Evolutionary conservation across 2,329 filamentous ascomycete species (phyloP), one percentile per base, ranked within the genome.

Genomic region (Whalleya microplaca): DNA sequence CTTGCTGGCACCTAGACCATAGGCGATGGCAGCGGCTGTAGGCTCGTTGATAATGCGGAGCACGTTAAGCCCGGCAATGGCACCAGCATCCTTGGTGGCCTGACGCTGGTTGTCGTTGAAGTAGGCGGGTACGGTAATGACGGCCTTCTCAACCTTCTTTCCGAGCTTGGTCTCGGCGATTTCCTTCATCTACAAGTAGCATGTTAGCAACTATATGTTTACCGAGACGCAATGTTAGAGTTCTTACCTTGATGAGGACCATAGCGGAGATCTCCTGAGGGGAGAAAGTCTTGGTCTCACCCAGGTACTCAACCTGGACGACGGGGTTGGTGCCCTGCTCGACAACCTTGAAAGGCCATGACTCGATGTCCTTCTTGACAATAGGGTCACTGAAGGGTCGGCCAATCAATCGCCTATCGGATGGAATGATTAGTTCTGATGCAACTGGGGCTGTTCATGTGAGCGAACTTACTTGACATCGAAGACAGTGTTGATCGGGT

Each of bases 21-120:
- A 99, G 71, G 95, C 95, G 72, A 98, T 98, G 71, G 95, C 95
- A 62, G 95, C 95, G 69, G 95, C 95, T 64, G 95, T 99, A 61
- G 95, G 95, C 84, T 99, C 95, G 87, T 99, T 99, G 83, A 99
- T 98, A 83, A 99, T 98, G 86, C 95, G 93, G 78, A 99, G 93
- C 69, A 99, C 92, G 81, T 98, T 97, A 64, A 99, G 88, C 70
- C 94, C 95, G 72, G 94, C 83, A 74, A 99, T 99, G 77, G 94
- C 90, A 88, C 95, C 95, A 67, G 95, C 95, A 75, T 98, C 95
- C 89, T 98, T 98, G 82, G 95, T 99, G 67, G 95, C 91, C 82
- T 98, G 95, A 82, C 95, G 90, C 85, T 99, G 95, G 85, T 96
- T 96, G 88, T 99, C 95, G 86, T 98, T 98, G 91, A 99, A 99